Evolutionary conservation across 1,284 basidiomycete genomes (phyloP).

Genomic region (Cutaneotrichosporon sp.): DNA sequence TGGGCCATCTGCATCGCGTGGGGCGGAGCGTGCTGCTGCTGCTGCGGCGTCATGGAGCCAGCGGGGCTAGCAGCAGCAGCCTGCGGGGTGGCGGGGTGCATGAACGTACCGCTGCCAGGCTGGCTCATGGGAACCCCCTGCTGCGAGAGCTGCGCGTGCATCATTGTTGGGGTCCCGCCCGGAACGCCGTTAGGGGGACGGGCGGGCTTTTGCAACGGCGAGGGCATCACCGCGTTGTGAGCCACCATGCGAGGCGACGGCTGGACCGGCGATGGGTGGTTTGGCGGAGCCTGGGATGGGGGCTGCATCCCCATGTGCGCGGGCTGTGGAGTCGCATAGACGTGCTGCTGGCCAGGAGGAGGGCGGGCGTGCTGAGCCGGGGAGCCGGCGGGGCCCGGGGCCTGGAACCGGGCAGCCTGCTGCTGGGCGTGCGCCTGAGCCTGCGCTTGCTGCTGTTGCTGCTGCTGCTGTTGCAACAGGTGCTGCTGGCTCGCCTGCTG

Average conservation of each 20-base stretch:
- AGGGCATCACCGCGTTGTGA: conserved; percentile 38
- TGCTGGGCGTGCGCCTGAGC: conserved; percentile 19
- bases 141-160: conserved; percentile 40
- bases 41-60: conserved; percentile 31
- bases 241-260: conserved; percentile 38
- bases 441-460: conserved; percentile 29
- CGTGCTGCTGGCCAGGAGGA: conserved; percentile 29
- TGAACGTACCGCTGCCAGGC: conserved; percentile 14
- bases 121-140: conserved; percentile 19
- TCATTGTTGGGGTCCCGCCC: conserved; percentile 34
- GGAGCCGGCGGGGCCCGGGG: conserved; percentile 26
- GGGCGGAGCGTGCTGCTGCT: conserved; percentile 25
- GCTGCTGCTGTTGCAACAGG: conserved; percentile 20
- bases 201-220: conserved; percentile 42
- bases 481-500: conserved; percentile 23
- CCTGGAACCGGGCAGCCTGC: conserved; percentile 26
- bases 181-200: conserved; percentile 36
- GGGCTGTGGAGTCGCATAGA: conserved; percentile 28
- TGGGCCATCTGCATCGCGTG: conserved; percentile 20
- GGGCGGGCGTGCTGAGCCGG: conserved; percentile 33
- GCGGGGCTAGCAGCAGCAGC: conserved; percentile 23
- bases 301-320: conserved; percentile 31
- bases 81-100: conserved; percentile 26
- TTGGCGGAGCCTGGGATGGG: conserved; percentile 27
- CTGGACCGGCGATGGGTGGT: conserved; percentile 32